phyloP scores from a whole-genome alignment of 2,329 filamentous ascomycete genomes.

The Xylogone sp. region DNA sequence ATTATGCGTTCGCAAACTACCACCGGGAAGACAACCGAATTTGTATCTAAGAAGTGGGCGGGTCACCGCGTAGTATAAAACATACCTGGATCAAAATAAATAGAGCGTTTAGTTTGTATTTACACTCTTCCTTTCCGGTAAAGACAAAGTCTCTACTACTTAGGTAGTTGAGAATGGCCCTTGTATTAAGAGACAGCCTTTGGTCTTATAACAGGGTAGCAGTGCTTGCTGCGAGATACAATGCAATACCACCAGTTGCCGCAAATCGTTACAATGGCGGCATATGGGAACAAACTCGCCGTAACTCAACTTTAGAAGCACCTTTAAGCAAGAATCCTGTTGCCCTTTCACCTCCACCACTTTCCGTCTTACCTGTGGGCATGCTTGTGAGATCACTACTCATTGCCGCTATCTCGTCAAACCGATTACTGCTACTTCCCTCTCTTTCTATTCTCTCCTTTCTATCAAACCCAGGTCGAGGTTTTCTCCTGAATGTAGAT shows the following conservation, averaged over 20 bases:
- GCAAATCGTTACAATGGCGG: background rate
- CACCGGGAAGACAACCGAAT: background rate
- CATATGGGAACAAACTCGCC: background rate
- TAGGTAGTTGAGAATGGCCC: background rate
- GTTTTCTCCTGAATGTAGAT: conserved; percentile 46
- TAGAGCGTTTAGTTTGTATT: background rate
- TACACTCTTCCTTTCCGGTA: background rate
- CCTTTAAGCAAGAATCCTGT: background rate
- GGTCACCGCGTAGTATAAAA: background rate
- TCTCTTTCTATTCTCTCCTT: conserved; percentile 6
- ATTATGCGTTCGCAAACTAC: background rate
- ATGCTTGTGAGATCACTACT: conserved; percentile 1
- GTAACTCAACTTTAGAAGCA: background rate
- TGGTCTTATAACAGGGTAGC: background rate
- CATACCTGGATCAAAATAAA: background rate
- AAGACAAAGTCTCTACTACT: background rate
- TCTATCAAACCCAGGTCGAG: background rate
- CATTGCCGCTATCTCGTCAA: background rate
- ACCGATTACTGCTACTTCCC: background rate
- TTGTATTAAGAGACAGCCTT: background rate
- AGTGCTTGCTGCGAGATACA: background rate
- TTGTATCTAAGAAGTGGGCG: background rate
- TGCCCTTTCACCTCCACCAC: background rate
- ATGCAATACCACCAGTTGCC: background rate
- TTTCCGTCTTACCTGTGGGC: background rate